Percentiles rank a stretch among this genome's conserved stretches.
These are phyloP conservation scores for Rhodotorula babjevae DNA, from an alignment of 768 basidiomycete genomes.

Conservation along the genomic window DNA sequence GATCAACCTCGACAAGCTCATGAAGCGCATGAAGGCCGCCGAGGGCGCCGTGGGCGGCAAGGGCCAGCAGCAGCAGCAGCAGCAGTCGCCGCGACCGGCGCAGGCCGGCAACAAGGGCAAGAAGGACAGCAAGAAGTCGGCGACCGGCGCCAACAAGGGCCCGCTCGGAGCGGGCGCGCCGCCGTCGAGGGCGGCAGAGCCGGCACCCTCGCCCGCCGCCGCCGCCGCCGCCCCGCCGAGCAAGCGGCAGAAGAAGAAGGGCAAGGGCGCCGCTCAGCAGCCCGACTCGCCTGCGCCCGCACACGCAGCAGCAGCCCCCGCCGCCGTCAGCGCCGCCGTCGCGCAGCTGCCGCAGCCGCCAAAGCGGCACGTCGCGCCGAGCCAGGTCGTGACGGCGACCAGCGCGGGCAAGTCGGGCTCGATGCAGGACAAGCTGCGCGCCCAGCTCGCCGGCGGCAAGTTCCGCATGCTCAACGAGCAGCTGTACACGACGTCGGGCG, in stretches of 20 bases:
- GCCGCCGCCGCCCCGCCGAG: background rate
- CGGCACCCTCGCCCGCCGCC: background rate
- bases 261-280: constrained; percentile 8
- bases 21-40: constrained; percentile 52
- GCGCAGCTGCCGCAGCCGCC: background rate
- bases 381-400: background rate
- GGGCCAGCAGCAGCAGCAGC: constrained; percentile 14
- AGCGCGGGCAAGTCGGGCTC: constrained; percentile 50
- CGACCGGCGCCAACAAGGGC: background rate
- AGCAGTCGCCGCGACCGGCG: background rate
- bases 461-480: constrained; percentile 83
- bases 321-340: background rate
- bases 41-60: constrained; percentile 5
- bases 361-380: background rate
- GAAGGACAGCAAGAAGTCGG: constrained; percentile 1
- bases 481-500: constrained; percentile 80
- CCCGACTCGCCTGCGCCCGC: background rate
- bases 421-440: constrained; percentile 72
- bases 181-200: background rate
- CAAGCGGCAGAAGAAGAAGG: constrained; percentile 6
- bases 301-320: background rate
- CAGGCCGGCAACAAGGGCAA: constrained; percentile 12
- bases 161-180: background rate
- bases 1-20: constrained; percentile 61
- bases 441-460: constrained; percentile 48